Conservation (phyloP, 2,329 filamentous ascomycete species). For the Colletotrichum lupini region DNA sequence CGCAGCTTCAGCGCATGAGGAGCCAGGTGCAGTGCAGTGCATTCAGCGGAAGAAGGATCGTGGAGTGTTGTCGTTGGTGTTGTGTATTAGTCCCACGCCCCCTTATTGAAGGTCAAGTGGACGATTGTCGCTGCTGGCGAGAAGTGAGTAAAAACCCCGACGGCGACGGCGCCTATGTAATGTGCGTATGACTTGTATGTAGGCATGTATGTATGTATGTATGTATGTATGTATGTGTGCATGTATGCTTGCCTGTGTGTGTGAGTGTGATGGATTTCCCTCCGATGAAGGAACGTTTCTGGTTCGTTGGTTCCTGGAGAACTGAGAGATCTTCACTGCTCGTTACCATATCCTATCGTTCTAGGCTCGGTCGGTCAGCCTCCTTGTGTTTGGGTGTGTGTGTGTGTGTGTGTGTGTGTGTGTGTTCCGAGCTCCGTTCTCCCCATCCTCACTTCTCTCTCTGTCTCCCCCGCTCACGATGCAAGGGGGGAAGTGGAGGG, state of each 20-base stretch:
- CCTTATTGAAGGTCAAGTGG: neutral
- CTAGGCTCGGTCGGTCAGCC: constrained; percentile 27
- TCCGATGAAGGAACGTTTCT: neutral
- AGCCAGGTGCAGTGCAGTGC: constrained; percentile 5
- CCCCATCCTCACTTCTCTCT: neutral
- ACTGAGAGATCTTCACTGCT: constrained; percentile 11
- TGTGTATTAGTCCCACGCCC: neutral
- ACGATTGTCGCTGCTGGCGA: neutral
- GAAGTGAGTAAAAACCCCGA: neutral
- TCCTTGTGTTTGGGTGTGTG: constrained; percentile 4
- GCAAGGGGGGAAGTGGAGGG: neutral
- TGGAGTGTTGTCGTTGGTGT: neutral
- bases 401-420: neutral
- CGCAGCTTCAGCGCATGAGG: neutral
- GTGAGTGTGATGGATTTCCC: constrained; percentile 8
- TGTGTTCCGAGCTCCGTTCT: constrained; percentile 17
- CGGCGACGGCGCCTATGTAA: neutral
- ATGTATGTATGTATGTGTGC: neutral
- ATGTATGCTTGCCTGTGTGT: neutral
- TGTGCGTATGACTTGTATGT: neutral
- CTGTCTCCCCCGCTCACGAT: neutral
- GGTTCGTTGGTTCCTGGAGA: constrained; percentile 1
- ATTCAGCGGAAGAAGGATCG: neutral
- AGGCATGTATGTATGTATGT: neutral
- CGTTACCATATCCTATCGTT: constrained; percentile 15